Percentiles rank a stretch among this genome's conserved stretches.
phyloP scores from a whole-genome alignment of 139 green algal species.

The Chlamydomonas sp. region DNA sequence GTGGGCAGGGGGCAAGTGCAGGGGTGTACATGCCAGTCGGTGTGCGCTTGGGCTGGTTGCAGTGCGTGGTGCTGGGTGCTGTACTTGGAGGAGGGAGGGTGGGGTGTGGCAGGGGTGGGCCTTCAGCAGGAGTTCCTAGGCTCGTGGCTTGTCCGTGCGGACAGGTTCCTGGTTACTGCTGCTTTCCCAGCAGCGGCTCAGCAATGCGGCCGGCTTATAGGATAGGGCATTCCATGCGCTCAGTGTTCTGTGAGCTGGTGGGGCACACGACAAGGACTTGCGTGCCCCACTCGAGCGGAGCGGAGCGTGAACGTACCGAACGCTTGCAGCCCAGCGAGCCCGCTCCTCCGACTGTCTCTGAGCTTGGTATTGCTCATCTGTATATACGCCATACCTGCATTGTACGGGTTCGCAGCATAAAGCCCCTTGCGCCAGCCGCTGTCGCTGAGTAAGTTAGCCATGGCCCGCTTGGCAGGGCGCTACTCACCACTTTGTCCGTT shows the following conservation, averaged over 20 bases:
- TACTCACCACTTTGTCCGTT: neutral
- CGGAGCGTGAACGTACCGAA: conserved; percentile 31
- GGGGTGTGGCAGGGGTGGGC: no score
- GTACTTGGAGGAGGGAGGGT: no score
- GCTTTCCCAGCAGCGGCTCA: no score
- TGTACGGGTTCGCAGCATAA: neutral
- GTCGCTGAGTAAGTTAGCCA: neutral
- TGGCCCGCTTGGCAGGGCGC: neutral
- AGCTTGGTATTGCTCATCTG: conserved; percentile 50
- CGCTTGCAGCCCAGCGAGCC: conserved; percentile 33
- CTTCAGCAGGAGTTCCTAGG: no score
- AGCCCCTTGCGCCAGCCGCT: neutral
- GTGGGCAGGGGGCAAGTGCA: neutral
- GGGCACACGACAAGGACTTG: neutral
- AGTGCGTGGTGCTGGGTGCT: no score
- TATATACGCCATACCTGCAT: conserved; percentile 32
- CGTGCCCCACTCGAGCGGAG: neutral
- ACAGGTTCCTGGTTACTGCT: no score
- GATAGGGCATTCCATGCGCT: no score
- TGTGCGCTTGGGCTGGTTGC: no score
- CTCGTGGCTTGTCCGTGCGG: no score
- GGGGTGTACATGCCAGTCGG: no score
- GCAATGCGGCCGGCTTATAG: no score
- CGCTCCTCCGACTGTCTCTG: conserved; percentile 44
- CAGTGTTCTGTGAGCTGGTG: no score